Percentiles rank a stretch among this genome's conserved stretches.
Evolutionary conservation across 768 basidiomycete genomes (phyloP).

Genomic region (Favolaschia claudopus): DNA sequence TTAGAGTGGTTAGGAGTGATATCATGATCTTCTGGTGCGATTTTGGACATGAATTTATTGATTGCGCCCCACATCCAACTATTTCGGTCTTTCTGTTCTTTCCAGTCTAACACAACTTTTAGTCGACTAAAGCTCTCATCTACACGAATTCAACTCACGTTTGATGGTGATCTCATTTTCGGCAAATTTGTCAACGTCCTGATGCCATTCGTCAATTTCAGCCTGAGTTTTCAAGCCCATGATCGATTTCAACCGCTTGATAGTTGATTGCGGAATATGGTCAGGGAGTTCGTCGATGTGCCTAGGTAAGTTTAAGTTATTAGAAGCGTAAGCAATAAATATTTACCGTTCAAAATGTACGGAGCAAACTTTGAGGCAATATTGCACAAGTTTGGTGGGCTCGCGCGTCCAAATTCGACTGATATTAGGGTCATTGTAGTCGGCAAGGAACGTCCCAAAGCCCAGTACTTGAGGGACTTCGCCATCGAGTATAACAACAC

Average conservation of each 20-base stretch:
- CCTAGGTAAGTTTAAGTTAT: conserved; percentile 4
- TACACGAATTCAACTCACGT: not conserved
- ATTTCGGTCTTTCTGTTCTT: conserved; percentile 24
- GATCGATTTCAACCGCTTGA: conserved; percentile 26
- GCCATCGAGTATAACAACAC: conserved; percentile 4
- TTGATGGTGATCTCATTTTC: not conserved
- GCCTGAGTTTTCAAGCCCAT: conserved; percentile 7
- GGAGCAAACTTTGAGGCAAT: conserved; percentile 1
- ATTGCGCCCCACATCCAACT: conserved; percentile 26
- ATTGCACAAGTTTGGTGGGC: not conserved
- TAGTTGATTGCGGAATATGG: conserved; percentile 5
- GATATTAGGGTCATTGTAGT: not conserved
- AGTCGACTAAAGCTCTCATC: not conserved
- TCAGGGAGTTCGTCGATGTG: conserved; percentile 28
- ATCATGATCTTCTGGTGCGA: conserved; percentile 18
- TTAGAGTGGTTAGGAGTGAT: conserved; percentile 28
- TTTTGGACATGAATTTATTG: conserved; percentile 27
- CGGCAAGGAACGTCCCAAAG: not conserved
- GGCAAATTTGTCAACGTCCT: conserved; percentile 6
- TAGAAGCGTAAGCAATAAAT: not conserved
- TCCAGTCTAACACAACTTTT: conserved; percentile 25
- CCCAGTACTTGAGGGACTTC: not conserved
- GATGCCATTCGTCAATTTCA: conserved; percentile 30
- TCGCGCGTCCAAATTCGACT: not conserved
- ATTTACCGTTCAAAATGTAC: conserved; percentile 5